Evolutionary conservation across 2,329 filamentous ascomycete species (phyloP).

Genomic region (Simplicillium aogashimaense): DNA sequence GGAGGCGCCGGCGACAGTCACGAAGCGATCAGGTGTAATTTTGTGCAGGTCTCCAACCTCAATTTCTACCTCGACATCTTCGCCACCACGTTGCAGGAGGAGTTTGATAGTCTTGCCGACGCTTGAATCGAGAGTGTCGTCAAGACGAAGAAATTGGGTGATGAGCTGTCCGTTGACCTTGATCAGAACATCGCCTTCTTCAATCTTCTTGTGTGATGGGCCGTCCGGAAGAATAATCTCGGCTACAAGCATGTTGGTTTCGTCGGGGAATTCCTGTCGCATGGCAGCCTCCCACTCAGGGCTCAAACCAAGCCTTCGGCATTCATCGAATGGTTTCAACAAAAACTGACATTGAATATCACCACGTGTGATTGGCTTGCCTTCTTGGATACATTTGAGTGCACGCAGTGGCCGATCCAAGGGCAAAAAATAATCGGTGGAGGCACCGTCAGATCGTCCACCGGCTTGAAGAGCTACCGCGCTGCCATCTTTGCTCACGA

Average conservation of each 20-base stretch:
- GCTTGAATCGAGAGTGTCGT: constrained; percentile 82
- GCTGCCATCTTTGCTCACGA: constrained; percentile 88
- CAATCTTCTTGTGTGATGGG: constrained; percentile 75
- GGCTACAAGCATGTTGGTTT: constrained; percentile 93
- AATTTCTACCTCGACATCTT: constrained; percentile 78
- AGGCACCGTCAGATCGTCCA: constrained; percentile 85
- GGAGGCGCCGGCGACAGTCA: constrained; percentile 84
- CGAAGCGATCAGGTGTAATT: constrained; percentile 93
- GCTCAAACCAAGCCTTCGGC: constrained; percentile 75
- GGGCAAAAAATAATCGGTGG: constrained; percentile 95
- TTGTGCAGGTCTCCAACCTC: constrained; percentile 81
- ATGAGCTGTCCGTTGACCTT: constrained; percentile 90
- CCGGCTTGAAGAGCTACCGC: constrained; percentile 91
- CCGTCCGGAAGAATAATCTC: constrained; percentile 91
- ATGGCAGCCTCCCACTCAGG: constrained; percentile 80
- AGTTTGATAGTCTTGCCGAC: constrained; percentile 72
- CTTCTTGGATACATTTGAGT: constrained; percentile 72
- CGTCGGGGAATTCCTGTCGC: constrained; percentile 74
- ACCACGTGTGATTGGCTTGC: constrained; percentile 68
- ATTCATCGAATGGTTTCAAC: constrained; percentile 95
- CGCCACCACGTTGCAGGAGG: constrained; percentile 77
- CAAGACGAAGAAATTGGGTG: constrained; percentile 84
- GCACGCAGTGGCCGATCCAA: constrained; percentile 84
- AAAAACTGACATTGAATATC: constrained; percentile 98
- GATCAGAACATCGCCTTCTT: constrained; percentile 88